Percentiles rank a stretch among this genome's conserved stretches.
Conservation (phyloP, 1,284 basidiomycete species). For the Tylopilus sp. region DNA sequence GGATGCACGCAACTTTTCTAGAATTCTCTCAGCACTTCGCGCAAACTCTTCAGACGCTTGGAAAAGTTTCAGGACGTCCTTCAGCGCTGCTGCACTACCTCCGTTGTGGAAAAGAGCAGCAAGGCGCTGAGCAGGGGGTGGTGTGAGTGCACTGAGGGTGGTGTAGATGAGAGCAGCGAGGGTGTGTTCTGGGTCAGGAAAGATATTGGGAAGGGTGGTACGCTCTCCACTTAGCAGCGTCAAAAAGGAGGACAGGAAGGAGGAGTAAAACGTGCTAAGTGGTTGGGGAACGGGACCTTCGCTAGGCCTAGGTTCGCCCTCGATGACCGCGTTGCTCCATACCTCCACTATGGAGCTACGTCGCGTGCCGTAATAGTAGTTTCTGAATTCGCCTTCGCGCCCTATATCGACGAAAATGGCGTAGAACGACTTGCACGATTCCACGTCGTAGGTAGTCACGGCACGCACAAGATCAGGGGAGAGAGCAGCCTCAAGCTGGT, state of each 20-base stretch:
- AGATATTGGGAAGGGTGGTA: conserved; percentile 73
- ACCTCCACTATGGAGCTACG: conserved; percentile 57
- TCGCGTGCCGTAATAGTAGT: conserved; percentile 88
- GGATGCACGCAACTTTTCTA: conserved; percentile 68
- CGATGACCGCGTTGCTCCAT: conserved; percentile 63
- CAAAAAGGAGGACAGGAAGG: conserved; percentile 71
- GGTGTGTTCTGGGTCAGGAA: conserved; percentile 71
- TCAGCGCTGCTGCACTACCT: conserved; percentile 55
- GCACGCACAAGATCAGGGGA: conserved; percentile 83
- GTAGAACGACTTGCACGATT: conserved; percentile 73
- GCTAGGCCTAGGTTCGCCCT: conserved; percentile 31
- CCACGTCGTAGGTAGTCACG: conserved; percentile 71
- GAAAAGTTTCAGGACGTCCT: conserved; percentile 67
- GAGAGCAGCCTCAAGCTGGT: conserved; percentile 87
- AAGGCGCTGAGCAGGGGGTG: conserved; percentile 76
- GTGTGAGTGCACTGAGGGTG: conserved; percentile 72
- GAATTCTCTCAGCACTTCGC: conserved; percentile 60
- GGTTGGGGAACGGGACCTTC: conserved; percentile 28
- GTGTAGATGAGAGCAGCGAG: conserved; percentile 79
- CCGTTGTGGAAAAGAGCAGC: conserved; percentile 61
- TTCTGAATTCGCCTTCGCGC: conserved; percentile 84
- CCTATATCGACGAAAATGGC: conserved; percentile 87
- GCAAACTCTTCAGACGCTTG: conserved; percentile 81
- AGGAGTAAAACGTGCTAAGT: conserved; percentile 66
- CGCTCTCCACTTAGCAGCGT: conserved; percentile 69